Percentiles rank a stretch among this genome's conserved stretches.
These are phyloP conservation scores for Cyclospora cayetanensis DNA, from an alignment of 169 alveolate species.

Conservation along the genomic window DNA sequence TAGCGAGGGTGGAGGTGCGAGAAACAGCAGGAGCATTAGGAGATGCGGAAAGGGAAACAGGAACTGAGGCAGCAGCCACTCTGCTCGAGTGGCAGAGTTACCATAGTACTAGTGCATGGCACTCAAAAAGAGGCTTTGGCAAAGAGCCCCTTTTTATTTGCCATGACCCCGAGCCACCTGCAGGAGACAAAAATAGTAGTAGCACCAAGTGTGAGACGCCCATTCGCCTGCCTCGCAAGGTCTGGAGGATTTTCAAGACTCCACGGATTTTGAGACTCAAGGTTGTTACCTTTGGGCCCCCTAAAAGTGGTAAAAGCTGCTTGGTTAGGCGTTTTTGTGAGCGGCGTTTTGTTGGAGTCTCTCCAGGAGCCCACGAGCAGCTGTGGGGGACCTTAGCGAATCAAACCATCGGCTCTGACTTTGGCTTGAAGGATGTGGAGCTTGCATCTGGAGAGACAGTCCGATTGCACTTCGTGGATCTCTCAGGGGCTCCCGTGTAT, in stretches of 20 bases:
- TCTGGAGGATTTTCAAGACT: background rate
- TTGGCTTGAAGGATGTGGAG: slow-evolving; percentile 29
- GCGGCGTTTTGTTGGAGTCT: slow-evolving; percentile 24
- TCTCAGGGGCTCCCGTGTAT: slow-evolving; percentile 9
- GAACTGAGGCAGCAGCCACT: background rate
- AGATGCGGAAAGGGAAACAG: background rate
- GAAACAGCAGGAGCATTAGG: background rate
- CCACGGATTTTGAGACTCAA: slow-evolving; percentile 11
- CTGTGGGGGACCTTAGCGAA: background rate
- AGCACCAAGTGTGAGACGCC: background rate
- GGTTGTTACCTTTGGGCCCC: slow-evolving; percentile 35
- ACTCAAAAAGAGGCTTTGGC: background rate
- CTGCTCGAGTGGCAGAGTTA: background rate
- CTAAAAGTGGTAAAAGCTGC: slow-evolving; percentile 37
- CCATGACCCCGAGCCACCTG: background rate
- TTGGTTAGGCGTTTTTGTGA: slow-evolving; percentile 52
- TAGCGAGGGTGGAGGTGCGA: background rate
- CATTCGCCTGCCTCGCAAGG: background rate
- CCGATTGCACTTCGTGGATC: slow-evolving; percentile 33
- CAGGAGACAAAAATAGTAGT: background rate
- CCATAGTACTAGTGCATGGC: background rate
- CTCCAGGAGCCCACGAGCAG: background rate
- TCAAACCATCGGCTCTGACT: slow-evolving; percentile 6
- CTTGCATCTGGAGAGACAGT: slow-evolving; percentile 21
- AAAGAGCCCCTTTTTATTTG: background rate